These are phyloP conservation scores for Aphanomyces invadans DNA, from an alignment of 352 stramenopile species.

Conservation along the genomic window DNA sequence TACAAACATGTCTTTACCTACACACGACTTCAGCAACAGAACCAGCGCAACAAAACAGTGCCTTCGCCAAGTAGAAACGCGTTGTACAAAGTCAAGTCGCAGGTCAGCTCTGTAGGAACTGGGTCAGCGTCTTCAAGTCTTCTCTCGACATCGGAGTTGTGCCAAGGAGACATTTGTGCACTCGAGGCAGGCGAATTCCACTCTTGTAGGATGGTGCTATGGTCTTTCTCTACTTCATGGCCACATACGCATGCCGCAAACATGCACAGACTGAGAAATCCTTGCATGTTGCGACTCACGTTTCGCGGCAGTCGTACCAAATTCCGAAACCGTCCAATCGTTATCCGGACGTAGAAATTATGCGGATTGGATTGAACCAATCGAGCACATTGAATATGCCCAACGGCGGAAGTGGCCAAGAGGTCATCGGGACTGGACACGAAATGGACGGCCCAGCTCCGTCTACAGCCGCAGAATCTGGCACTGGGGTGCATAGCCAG, in stretches of 20 bases:
- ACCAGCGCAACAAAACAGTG: not conserved
- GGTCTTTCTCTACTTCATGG: not conserved
- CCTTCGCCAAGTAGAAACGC: not conserved
- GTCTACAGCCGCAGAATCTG: too few relatives aligned
- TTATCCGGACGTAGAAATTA: not conserved
- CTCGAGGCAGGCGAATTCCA: not conserved
- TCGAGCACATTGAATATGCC: too few relatives aligned
- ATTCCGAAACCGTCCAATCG: too few relatives aligned
- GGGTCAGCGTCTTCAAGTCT: not conserved
- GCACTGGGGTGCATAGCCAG: too few relatives aligned
- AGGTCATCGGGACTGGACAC: not conserved
- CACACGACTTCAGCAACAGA: not conserved
- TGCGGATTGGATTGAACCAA: not conserved
- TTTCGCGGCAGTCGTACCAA: not conserved
- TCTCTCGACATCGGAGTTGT: not conserved
- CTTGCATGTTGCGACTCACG: not conserved
- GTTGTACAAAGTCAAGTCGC: conserved; percentile 1
- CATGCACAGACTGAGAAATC: not conserved
- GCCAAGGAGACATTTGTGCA: not conserved
- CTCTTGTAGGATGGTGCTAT: not conserved
- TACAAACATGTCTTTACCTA: conserved; percentile 57
- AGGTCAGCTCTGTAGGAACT: not conserved
- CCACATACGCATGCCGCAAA: not conserved
- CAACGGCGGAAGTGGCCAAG: not conserved
- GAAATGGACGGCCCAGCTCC: too few relatives aligned